A percentile compares a stretch with the other conserved stretches of the same genome.
phyloP scores from a whole-genome alignment of 805 yeast genomes.

The Citeromyces nyonsensis region DNA sequence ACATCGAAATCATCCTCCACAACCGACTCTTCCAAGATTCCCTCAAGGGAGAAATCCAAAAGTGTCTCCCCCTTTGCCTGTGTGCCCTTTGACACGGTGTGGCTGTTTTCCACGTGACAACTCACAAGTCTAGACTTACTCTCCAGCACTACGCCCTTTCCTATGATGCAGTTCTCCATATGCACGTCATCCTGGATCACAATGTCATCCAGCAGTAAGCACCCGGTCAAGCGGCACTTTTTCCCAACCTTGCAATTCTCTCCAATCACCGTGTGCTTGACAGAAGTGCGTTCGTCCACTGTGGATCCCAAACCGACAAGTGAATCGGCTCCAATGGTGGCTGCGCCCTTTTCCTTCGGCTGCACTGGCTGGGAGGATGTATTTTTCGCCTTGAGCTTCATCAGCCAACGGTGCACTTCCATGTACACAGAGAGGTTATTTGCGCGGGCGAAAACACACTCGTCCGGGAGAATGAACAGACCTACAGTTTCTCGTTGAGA shows the following conservation, averaged over 20 bases:
- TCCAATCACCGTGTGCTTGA: constrained; percentile 78
- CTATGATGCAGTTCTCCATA: constrained; percentile 80
- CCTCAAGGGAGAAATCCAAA: constrained; percentile 17
- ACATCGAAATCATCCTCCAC: constrained; percentile 5
- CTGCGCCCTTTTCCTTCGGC: constrained; percentile 35
- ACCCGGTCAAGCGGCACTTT: constrained; percentile 79
- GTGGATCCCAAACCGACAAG: constrained; percentile 52
- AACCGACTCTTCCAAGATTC: constrained; percentile 8
- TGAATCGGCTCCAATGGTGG: constrained; percentile 82
- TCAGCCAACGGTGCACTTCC: constrained; percentile 75
- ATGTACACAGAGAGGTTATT: constrained; percentile 70
- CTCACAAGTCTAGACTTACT: constrained; percentile 52
- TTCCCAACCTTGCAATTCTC: constrained; percentile 63
- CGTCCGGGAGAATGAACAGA: constrained; percentile 54
- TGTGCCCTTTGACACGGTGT: constrained; percentile 42
- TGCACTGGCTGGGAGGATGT: constrained; percentile 10
- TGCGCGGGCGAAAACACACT: constrained; percentile 58
- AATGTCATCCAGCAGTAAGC: constrained; percentile 60
- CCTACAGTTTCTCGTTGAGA: constrained; percentile 43
- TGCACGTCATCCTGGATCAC: constrained; percentile 61
- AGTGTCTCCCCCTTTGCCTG: constrained; percentile 23
- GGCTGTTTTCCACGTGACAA: constrained; percentile 78
- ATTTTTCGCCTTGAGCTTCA: constrained; percentile 45
- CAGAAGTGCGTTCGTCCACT: constrained; percentile 71
- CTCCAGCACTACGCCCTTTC: constrained; percentile 48